A percentile compares a stretch with the other conserved stretches of the same genome.
Conservation (phyloP, 1,284 basidiomycete genomes). For the Naganishia sp. region DNA sequence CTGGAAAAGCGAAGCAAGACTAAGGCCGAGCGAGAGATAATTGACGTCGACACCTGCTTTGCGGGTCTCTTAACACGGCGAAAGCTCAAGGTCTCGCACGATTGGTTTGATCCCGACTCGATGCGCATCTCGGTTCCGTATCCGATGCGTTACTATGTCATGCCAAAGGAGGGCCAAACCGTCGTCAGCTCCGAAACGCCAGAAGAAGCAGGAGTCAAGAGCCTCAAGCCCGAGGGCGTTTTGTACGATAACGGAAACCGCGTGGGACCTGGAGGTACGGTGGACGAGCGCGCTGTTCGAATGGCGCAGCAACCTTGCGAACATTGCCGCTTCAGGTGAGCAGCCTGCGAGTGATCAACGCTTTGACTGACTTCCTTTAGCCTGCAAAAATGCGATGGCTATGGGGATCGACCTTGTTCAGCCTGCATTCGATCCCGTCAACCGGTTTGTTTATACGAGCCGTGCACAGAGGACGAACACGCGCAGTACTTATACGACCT, state of each 20-base stretch:
- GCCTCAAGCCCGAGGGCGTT: conserved; percentile 4
- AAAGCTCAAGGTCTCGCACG: conserved; percentile 15
- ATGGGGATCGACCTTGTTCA: conserved; percentile 23
- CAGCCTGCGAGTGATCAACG: not conserved
- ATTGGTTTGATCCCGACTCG: conserved; percentile 18
- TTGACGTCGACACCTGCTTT: conserved; percentile 9
- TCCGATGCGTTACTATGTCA: conserved; percentile 22
- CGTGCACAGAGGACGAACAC: conserved; percentile 7
- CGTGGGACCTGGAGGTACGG: conserved; percentile 19
- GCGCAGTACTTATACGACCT: conserved; percentile 8
- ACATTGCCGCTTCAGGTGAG: conserved; percentile 12
- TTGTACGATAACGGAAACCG: conserved; percentile 23
- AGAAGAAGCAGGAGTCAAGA: conserved; percentile 21
- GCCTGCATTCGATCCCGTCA: conserved; percentile 9
- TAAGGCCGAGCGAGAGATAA: conserved; percentile 1
- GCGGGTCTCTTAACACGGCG: conserved; percentile 10
- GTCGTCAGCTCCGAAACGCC: conserved; percentile 12
- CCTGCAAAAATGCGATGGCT: conserved; percentile 19
- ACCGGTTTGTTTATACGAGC: conserved; percentile 18
- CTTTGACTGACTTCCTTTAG: not conserved
- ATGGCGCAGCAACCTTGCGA: conserved; percentile 18
- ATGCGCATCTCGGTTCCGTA: conserved; percentile 13
- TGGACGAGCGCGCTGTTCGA: conserved; percentile 7
- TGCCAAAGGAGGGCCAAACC: conserved; percentile 13
- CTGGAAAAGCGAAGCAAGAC: not conserved